A percentile compares a stretch with the other conserved stretches of the same genome.
These are phyloP conservation scores for Botrytis paeoniae DNA, from an alignment of 2,329 filamentous ascomycete species.

Conservation along the genomic window DNA sequence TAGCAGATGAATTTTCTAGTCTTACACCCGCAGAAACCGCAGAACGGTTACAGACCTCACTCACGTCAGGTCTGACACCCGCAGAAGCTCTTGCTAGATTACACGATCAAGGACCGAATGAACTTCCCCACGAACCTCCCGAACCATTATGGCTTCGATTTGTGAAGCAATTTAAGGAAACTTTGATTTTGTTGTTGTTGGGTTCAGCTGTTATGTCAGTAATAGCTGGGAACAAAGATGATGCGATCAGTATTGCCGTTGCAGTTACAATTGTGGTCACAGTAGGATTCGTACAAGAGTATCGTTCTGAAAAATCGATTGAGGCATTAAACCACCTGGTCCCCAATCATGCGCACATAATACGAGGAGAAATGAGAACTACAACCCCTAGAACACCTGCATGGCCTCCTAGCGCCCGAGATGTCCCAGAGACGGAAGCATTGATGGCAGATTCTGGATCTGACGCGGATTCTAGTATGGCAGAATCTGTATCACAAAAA, in stretches of 20 bases:
- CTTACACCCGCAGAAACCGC: constrained; percentile 79
- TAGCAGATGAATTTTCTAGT: constrained; percentile 59
- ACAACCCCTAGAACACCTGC: constrained; percentile 36
- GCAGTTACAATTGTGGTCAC: constrained; percentile 96
- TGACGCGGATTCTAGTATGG: constrained; percentile 53
- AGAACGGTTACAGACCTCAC: constrained; percentile 74
- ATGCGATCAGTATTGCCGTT: constrained; percentile 91
- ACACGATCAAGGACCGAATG: constrained; percentile 81
- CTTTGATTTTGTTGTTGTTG: constrained; percentile 86
- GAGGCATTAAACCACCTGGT: constrained; percentile 92
- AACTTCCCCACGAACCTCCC: constrained; percentile 88
- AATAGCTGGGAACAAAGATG: constrained; percentile 88
- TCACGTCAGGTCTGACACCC: constrained; percentile 75
- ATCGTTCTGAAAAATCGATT: constrained; percentile 94
- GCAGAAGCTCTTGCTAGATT: constrained; percentile 78
- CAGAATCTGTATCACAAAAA: constrained; percentile 69
- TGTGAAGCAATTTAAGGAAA: constrained; percentile 94
- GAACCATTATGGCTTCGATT: constrained; percentile 96
- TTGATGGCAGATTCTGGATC: constrained; percentile 28
- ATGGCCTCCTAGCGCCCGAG: constrained; percentile 47
- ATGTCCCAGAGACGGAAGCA: constrained; percentile 29
- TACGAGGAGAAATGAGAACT: constrained; percentile 50
- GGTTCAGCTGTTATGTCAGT: constrained; percentile 85
- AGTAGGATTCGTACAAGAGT: constrained; percentile 96
- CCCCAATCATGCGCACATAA: constrained; percentile 92